Evolutionary conservation across 306 rosid species (phyloP).

Genomic region (Pyrus bretschneideri): DNA sequence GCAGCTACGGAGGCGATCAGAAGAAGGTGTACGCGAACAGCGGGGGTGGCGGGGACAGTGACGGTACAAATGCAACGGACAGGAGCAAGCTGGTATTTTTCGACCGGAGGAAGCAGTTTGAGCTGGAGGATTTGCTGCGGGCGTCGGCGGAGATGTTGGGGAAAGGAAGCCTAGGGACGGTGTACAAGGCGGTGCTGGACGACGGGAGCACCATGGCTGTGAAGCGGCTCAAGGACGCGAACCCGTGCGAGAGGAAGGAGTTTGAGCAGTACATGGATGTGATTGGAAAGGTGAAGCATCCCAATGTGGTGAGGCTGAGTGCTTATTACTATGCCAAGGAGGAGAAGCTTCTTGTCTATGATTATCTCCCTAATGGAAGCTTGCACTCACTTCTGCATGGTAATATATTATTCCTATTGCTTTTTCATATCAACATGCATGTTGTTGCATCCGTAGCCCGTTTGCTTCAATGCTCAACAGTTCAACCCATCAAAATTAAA

Average conservation of each 20-base stretch:
- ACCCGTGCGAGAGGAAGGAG: conserved; percentile 76
- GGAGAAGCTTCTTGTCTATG: conserved; percentile 96
- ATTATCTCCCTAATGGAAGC: conserved; percentile 91
- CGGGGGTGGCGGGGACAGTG: conserved; percentile 65
- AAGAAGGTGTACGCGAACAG: conserved; percentile 69
- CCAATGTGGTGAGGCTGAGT: conserved; percentile 63
- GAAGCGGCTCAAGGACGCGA: conserved; percentile 84
- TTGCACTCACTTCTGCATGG: conserved; percentile 92
- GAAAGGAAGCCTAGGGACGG: conserved; percentile 93
- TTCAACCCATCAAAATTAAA: background rate
- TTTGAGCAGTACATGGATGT: conserved; percentile 98
- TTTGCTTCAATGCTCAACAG: background rate
- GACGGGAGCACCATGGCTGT: conserved; percentile 80
- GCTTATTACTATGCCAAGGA: conserved; percentile 91
- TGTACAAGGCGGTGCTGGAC: conserved; percentile 81
- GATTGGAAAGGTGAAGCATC: conserved; percentile 76
- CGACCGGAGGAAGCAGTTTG: conserved; percentile 71
- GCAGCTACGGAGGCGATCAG: conserved; percentile 62
- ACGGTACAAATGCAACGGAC: conserved; percentile 67
- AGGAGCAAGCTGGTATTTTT: conserved; percentile 82
- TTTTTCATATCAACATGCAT: background rate
- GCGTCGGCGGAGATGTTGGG: conserved; percentile 99
- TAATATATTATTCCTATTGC: background rate
- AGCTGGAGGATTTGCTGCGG: conserved; percentile 87
- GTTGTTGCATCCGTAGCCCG: background rate